Conservation (phyloP, 345 rosid species). For the Tarenaya hassleriana region DNA sequence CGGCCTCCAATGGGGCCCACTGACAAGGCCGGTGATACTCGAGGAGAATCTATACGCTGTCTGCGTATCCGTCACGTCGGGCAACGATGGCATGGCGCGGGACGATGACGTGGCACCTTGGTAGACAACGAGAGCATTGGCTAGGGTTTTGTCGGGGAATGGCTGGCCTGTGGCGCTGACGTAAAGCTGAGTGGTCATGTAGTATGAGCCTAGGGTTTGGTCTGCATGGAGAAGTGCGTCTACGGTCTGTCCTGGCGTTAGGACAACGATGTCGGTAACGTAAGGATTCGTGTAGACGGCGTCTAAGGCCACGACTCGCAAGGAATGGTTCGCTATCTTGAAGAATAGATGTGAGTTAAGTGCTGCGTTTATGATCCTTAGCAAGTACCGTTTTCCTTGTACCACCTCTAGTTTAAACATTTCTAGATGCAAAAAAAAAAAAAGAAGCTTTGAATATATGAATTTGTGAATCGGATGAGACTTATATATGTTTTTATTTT, state of each 20-base stretch:
- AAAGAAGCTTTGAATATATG: neutral
- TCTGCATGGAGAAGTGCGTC: slow-evolving; percentile 55
- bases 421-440: slow-evolving; percentile 21
- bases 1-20: slow-evolving; percentile 56
- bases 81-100: slow-evolving; percentile 48
- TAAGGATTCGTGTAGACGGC: slow-evolving; percentile 61
- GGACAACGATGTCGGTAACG: slow-evolving; percentile 43
- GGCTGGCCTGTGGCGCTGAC: slow-evolving; percentile 23
- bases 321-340: slow-evolving; percentile 64
- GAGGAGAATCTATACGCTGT: slow-evolving; percentile 57
- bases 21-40: slow-evolving; percentile 35
- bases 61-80: slow-evolving; percentile 38
- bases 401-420: slow-evolving; percentile 44
- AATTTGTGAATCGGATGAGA: no score
- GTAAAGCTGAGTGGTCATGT: slow-evolving; percentile 61
- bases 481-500: no score
- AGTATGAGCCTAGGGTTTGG: slow-evolving; percentile 48
- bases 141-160: slow-evolving; percentile 24
- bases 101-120: slow-evolving; percentile 24
- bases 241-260: slow-evolving; percentile 51
- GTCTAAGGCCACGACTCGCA: slow-evolving; percentile 63
- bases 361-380: slow-evolving; percentile 84
- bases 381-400: slow-evolving; percentile 59
- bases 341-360: slow-evolving; percentile 72
- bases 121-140: slow-evolving; percentile 46